phyloP scores from a whole-genome alignment of 192 early-diverging fungal species.

The Chytriomyces sp. region DNA sequence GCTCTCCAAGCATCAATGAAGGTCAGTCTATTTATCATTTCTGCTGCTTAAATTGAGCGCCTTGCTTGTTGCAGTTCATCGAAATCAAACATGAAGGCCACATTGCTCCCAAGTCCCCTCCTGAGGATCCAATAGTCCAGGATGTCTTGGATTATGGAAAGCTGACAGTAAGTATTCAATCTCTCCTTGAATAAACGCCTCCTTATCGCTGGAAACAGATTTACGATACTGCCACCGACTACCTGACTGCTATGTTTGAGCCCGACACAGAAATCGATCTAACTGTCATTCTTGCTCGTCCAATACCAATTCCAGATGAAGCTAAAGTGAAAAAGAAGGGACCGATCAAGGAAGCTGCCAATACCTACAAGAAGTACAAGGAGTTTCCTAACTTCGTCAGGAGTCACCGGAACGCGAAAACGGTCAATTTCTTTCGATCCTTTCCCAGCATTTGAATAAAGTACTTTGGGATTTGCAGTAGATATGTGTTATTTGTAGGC shows the following conservation, averaged over 20 bases:
- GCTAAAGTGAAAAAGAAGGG: not conserved
- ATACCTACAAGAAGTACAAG: constrained; percentile 19
- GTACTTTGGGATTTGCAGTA: no score
- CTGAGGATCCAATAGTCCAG: constrained; percentile 39
- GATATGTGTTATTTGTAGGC: not conserved
- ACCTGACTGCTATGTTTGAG: constrained; percentile 30
- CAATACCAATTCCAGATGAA: constrained; percentile 44
- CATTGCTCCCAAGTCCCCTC: not conserved
- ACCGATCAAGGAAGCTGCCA: not conserved
- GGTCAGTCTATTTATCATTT: no score
- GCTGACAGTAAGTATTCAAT: constrained; percentile 22
- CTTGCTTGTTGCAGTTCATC: constrained; percentile 14
- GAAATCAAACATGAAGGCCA: constrained; percentile 23
- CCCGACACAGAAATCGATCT: constrained; percentile 38
- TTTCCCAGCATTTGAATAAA: not conserved
- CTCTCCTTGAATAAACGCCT: not conserved
- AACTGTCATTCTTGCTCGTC: constrained; percentile 36
- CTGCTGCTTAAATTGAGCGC: no score
- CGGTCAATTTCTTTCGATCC: constrained; percentile 33
- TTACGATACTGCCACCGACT: constrained; percentile 22
- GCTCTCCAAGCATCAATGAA: no score
- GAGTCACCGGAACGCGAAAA: constrained; percentile 45
- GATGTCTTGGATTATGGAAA: constrained; percentile 36
- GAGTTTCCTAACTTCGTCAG: constrained; percentile 36
- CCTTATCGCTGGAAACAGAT: not conserved